Base-by-base conservation (phyloP, 176 grass and related monocot species). In the Oryza longistaminata region DNA sequence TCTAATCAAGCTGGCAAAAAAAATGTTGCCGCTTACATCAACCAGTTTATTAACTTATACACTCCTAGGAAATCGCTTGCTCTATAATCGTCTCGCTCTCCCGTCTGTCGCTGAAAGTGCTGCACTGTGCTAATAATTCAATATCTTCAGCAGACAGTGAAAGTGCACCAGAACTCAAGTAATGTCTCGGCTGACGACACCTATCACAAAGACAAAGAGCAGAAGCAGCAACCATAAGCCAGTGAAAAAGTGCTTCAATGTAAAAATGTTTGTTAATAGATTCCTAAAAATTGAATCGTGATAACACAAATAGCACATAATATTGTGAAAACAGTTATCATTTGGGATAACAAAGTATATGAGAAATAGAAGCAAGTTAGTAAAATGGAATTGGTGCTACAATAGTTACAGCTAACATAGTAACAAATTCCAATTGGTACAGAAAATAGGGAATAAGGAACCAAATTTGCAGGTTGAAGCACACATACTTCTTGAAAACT, bases 101-200 rank as follows among this genome's bases (percentile, higher is more conserved):
- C 1, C 9, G 61, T n/a, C 80, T 80, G 7, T 86, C 68, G 80
- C 89, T 40, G 64, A 94, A 95, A 86, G 71, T 70, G 68, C 87
- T 84, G 44, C 76, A 85, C 71, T 70, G 71, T 84, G 83, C 71
- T 82, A 98, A 95, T 33, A 98, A 80, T 85, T 86, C 75, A 5
- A 88, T 27, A 48, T 83, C 88, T 73, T 94, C 83, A 7, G 55
- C 60, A 78, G 90, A 87, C 39, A 94, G 71, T 17, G 52, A 79
- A 80, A 98, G 83, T 73, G 86, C 73, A 8, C 88, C 91, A 46
- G 85, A 83, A 74, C 64, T 95, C 70, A 95, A 76, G 77, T 98
- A 98, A 83, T 92, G 93, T 65, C 44, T 90, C 82, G 85, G 37
- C 53, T 80, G 79, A 76, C 86, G 85, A 89, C 83, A 89, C 86